Base-by-base conservation (phyloP, 176 grass and related monocot genomes). In the Phragmites australis region DNA sequence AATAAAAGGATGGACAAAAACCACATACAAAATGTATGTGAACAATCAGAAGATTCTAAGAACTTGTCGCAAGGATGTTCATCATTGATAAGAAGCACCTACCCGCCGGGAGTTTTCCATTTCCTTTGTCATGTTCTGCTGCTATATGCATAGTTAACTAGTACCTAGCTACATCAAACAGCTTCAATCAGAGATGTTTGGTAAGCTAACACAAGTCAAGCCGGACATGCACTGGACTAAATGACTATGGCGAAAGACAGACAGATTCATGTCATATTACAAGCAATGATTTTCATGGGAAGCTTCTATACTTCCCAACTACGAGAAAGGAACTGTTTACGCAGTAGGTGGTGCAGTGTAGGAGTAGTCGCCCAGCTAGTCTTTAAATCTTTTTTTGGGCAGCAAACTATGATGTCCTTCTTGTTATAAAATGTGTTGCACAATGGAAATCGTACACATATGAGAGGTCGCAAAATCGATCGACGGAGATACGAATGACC, bases 131-230 rank as follows among this genome's bases (percentile, higher is more conserved):
- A 27, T 73, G 43, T 50, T 75, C 51, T 44, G 52, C 18, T 23
- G 5, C 6, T 45, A 3, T 3, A 69, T 25, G 30, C 3, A 39
- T 10, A 23, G 34, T 21, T 51, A 59, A 58, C 40, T 19, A n/a
- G 22, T 68, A 84, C 21, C 0, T 31, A 19, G 9, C 42, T 31
- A 22, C 70, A 54, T 8, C 57, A 65, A 79, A 29, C 50, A 84
- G 43, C 15, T 74, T 48, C 15, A 42, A 42, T 68, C 59, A 51
- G 42, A 84, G 42, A 68, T 21, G 43, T 72, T 84, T 44, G 75
- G 81, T 67, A 50, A 84, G 75, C 86, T 88, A 80, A 84, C 50
- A 50, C 42, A 52, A 61, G 75, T 52, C 59, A 88, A 80, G 50
- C 75, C 50, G 47, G 70, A 67, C 55, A 56, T 65, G 52, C 16